Conservation (phyloP, 139 green algal genomes). For the Chlamydomonas applanata region DNA sequence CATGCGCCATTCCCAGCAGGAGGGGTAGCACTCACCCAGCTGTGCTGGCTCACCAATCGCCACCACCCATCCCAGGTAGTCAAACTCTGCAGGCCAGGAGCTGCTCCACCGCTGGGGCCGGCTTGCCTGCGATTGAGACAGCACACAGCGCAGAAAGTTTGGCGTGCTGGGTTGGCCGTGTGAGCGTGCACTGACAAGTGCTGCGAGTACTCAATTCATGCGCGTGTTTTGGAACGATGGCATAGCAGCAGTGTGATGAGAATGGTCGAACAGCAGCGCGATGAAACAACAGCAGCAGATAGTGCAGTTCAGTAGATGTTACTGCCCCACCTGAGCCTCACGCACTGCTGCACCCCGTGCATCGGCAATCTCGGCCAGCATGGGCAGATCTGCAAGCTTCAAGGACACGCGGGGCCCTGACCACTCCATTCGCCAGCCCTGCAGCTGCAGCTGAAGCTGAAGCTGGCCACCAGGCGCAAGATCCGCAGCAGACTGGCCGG, state of each 20-base stretch:
- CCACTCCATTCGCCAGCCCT: background rate
- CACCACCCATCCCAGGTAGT: conserved; percentile 16
- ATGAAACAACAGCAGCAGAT: too few relatives aligned
- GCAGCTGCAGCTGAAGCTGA: background rate
- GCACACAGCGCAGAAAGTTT: too few relatives aligned
- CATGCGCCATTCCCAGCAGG: background rate
- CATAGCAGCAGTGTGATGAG: too few relatives aligned
- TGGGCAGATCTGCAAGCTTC: background rate
- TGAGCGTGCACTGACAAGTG: too few relatives aligned
- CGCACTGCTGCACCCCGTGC: background rate
- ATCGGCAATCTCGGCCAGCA: background rate
- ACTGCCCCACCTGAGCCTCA: background rate
- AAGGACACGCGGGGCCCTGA: background rate
- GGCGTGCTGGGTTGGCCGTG: too few relatives aligned
- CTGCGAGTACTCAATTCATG: too few relatives aligned
- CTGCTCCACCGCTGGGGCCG: too few relatives aligned
- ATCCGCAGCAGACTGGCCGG: background rate
- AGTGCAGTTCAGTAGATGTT: too few relatives aligned
- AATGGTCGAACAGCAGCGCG: too few relatives aligned
- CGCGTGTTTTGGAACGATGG: too few relatives aligned
- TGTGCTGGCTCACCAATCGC: background rate
- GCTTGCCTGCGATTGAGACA: too few relatives aligned
- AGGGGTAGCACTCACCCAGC: background rate
- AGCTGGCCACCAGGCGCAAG: background rate
- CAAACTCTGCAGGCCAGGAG: conserved; percentile 8